A percentile compares a stretch with the other conserved stretches of the same genome.
Conservation (phyloP, 768 basidiomycete species). For the Mycena belliarum region DNA sequence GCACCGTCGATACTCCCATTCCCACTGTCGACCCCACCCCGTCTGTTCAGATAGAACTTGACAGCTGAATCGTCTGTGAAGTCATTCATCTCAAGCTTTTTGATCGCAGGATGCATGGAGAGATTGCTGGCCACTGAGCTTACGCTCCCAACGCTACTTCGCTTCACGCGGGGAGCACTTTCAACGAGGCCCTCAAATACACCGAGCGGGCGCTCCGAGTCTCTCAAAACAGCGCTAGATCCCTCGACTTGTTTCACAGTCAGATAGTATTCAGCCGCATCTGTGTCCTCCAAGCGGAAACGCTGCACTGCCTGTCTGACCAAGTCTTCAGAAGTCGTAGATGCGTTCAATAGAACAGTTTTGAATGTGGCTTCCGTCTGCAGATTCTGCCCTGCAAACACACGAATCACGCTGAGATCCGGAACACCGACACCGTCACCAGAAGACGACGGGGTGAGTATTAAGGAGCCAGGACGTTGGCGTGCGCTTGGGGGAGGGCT, state of each 20-base stretch:
- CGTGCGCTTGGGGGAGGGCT: slow-evolving; percentile 49
- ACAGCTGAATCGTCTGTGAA: slow-evolving; percentile 96
- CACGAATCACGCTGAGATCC: slow-evolving; percentile 90
- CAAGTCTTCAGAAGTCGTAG: slow-evolving; percentile 82
- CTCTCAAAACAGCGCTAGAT: slow-evolving; percentile 69
- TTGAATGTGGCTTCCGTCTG: slow-evolving; percentile 98
- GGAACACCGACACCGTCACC: slow-evolving; percentile 69
- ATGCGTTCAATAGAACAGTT: slow-evolving; percentile 88
- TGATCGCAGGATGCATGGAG: slow-evolving; percentile 94
- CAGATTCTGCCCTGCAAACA: slow-evolving; percentile 90
- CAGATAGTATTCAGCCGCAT: slow-evolving; percentile 68
- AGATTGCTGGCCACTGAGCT: slow-evolving; percentile 91
- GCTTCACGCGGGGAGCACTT: slow-evolving; percentile 83
- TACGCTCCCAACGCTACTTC: slow-evolving; percentile 92
- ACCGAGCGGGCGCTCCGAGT: slow-evolving; percentile 79
- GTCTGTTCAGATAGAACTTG: slow-evolving; percentile 91
- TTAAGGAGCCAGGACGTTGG: slow-evolving; percentile 76
- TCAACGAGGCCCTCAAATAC: slow-evolving; percentile 87
- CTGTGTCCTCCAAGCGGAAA: slow-evolving; percentile 73
- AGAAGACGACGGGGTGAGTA: slow-evolving; percentile 59
- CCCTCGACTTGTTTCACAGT: slow-evolving; percentile 94
- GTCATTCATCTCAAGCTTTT: slow-evolving; percentile 93
- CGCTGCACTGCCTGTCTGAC: slow-evolving; percentile 92
- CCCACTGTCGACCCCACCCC: slow-evolving; percentile 35
- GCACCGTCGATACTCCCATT: slow-evolving; percentile 45